These are phyloP conservation scores for Ascochyta lentis DNA, from an alignment of 2,329 filamentous ascomycete genomes.

Conservation along the genomic window DNA sequence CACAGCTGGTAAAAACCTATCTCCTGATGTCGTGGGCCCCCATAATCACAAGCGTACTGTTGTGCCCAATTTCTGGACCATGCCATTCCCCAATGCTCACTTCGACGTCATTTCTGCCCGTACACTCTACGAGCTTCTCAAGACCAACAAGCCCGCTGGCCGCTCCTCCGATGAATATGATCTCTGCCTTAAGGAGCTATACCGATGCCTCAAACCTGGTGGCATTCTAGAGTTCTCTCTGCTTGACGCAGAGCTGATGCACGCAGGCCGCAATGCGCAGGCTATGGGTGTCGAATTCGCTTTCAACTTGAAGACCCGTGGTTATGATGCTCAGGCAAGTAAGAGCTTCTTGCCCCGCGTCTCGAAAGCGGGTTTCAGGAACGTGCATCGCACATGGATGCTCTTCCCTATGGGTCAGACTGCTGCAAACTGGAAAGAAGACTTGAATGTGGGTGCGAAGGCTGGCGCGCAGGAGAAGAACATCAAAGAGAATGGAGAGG, in stretches of 20 bases:
- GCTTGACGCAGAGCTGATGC: conserved; percentile 88
- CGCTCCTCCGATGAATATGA: conserved; percentile 80
- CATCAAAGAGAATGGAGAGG: conserved; percentile 46
- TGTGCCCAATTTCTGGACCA: conserved; percentile 75
- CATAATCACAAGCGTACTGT: conserved; percentile 84
- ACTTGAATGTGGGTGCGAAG: conserved; percentile 44
- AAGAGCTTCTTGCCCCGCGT: conserved; percentile 81
- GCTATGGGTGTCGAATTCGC: conserved; percentile 91
- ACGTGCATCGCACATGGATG: conserved; percentile 85
- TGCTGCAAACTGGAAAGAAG: conserved; percentile 47
- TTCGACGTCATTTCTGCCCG: conserved; percentile 94
- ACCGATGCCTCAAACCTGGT: conserved; percentile 89
- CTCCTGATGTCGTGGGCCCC: conserved; percentile 70
- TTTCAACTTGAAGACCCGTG: conserved; percentile 85
- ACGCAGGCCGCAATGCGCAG: conserved; percentile 77
- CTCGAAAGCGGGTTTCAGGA: conserved; percentile 75
- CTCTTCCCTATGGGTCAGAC: conserved; percentile 79
- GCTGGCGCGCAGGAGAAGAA: conserved; percentile 41
- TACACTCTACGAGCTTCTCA: conserved; percentile 83
- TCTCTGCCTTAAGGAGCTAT: conserved; percentile 81
- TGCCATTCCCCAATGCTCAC: conserved; percentile 84
- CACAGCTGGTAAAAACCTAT: conserved; percentile 56
- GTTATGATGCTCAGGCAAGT: conserved; percentile 86
- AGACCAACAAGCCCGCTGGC: conserved; percentile 62
- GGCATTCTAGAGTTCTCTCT: conserved; percentile 91